Conservation (phyloP, 2,329 filamentous ascomycete genomes). For the Aspergillus persii region DNA sequence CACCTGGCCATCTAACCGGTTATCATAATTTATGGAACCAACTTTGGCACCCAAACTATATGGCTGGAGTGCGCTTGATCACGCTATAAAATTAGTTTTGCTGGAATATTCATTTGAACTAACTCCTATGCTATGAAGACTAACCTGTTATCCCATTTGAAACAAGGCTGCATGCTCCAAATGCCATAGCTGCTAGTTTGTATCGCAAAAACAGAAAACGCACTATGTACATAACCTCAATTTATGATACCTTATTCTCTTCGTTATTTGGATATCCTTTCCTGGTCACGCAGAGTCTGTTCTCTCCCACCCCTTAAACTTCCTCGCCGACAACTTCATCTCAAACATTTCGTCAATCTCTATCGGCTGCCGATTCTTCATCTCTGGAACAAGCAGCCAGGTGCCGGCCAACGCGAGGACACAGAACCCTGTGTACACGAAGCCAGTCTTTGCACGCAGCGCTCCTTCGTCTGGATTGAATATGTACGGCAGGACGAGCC, state of each 20-base stretch:
- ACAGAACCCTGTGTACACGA: slow-evolving; percentile 40
- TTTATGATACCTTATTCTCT: too few species aligned
- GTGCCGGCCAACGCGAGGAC: slow-evolving; percentile 31
- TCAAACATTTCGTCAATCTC: slow-evolving; percentile 49
- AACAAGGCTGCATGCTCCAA: too few species aligned
- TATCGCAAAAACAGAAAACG: too few species aligned
- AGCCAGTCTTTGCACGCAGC: slow-evolving; percentile 42
- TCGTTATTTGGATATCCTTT: too few species aligned
- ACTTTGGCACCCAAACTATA: background rate
- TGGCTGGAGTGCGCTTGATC: too few species aligned
- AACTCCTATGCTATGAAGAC: too few species aligned
- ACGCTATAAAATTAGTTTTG: too few species aligned
- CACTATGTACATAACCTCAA: too few species aligned
- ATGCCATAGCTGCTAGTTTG: too few species aligned
- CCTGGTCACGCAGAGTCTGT: background rate
- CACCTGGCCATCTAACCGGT: background rate
- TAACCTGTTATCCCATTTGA: too few species aligned
- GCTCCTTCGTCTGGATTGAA: slow-evolving; percentile 49
- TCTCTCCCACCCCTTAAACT: slow-evolving; percentile 24
- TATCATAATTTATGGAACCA: background rate
- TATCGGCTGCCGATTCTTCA: slow-evolving; percentile 47
- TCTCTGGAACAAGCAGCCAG: slow-evolving; percentile 54
- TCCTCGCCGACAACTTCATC: slow-evolving; percentile 17
- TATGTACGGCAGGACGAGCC: slow-evolving; percentile 51
- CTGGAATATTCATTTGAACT: too few species aligned